Evolutionary conservation across 2,329 filamentous ascomycete genomes (phyloP), one percentile per base, ranked within the genome.

Genomic region (Aspergillus pseudoviridinutans): DNA sequence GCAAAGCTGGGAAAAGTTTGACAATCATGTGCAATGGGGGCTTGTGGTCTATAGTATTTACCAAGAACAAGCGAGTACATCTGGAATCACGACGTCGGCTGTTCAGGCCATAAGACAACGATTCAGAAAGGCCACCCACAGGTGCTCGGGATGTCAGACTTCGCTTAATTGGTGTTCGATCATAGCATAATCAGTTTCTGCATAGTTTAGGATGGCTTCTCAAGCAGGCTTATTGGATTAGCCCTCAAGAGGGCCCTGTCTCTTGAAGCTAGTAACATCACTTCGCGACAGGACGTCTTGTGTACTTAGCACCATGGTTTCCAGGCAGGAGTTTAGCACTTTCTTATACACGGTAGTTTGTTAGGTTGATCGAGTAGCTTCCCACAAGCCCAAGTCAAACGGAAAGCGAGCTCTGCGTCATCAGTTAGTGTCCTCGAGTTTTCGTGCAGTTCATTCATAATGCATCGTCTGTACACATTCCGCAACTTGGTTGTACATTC

Each of bases 11-110:
- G 14, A 14, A 27, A 53, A 4, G 6, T 20, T 51, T 41, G 20
- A 17, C 64, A 61, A 61, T 59, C 61, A 52, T 24, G 1, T 7
- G 44, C 10, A 22, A 24, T 47, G 44, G 10, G 22, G n/a, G 4
- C 9, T 5, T 46, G 22, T 22, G 10, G 22, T 8, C 42, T 14
- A 5, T 22, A 24, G 20, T 8, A 46, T 6, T 12, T 46, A 22
- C 42, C 9, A 10, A 32, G 29, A 32, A 32, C 29, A 14, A 14
- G 29, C 10, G 12, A 32, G 29, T 32, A 14, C 10, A 32, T 32
- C 29, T 32, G 12, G 4, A 14, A 32, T 14, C 29, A 32, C 12
- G 12, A 14, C 14, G 29, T 32, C 4, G 4, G 12, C 29, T 14
- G 29, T 32, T 14, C 29, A 5, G 29, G 29, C 29, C 29, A 32